phyloP scores from a whole-genome alignment of 345 rosid genomes.

The Jatropha curcas region DNA sequence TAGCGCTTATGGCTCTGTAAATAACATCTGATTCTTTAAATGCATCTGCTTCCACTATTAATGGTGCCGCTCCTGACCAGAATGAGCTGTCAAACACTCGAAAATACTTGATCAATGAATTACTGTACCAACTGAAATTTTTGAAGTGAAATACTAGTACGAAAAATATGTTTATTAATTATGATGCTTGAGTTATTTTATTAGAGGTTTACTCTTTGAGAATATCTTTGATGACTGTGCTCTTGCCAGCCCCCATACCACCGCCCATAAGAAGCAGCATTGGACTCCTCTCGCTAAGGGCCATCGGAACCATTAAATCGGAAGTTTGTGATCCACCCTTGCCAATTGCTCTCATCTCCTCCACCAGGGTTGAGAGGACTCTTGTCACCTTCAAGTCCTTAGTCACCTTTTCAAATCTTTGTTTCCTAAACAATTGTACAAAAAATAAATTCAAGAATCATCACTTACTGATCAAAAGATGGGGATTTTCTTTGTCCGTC shows the following conservation, averaged over 20 bases:
- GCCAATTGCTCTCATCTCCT: conserved; percentile 91
- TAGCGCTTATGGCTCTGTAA: conserved; percentile 80
- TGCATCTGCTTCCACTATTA: conserved; percentile 91
- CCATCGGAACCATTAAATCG: conserved; percentile 91
- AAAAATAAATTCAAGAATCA: neutral
- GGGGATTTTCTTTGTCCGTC: no score
- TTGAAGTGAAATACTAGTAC: no score
- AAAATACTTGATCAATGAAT: no score
- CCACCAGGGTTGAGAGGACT: conserved; percentile 70
- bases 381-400: conserved; percentile 81
- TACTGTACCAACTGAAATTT: no score
- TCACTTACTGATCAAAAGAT: no score
- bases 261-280: conserved; percentile 96
- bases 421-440: conserved; percentile 46
- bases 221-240: conserved; percentile 92
- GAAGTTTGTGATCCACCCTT: conserved; percentile 61
- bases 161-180: no score
- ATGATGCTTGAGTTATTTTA: neutral
- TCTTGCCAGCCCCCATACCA: conserved; percentile 99
- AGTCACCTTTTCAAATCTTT: conserved; percentile 77
- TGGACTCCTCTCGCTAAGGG: conserved; percentile 76
- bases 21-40: conserved; percentile 96
- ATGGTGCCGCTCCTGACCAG: conserved; percentile 83
- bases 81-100: conserved; percentile 54
- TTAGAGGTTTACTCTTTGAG: conserved; percentile 66